Conservation (phyloP, 2,329 filamentous ascomycete genomes). For the Xylariaceae sp. region DNA sequence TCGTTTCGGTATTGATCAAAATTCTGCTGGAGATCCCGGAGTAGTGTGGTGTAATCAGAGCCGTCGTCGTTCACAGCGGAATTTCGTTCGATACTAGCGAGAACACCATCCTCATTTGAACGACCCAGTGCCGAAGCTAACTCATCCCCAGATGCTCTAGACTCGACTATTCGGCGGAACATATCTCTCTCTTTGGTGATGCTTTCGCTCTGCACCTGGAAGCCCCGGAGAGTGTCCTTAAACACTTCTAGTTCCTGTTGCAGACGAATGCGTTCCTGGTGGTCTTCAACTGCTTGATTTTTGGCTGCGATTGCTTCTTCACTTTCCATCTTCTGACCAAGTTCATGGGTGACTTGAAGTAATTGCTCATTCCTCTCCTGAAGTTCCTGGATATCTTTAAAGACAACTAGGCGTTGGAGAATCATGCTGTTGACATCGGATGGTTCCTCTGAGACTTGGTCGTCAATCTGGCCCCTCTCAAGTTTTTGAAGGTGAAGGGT, state of each 20-base stretch:
- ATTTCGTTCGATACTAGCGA: slow-evolving; percentile 63
- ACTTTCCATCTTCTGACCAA: slow-evolving; percentile 88
- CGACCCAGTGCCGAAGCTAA: slow-evolving; percentile 71
- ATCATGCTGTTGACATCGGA: slow-evolving; percentile 89
- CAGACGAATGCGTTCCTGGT: slow-evolving; percentile 73
- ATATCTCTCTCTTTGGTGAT: slow-evolving; percentile 96
- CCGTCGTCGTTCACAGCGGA: slow-evolving; percentile 56
- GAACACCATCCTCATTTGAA: slow-evolving; percentile 64
- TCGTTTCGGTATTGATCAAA: slow-evolving; percentile 91
- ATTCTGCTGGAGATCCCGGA: slow-evolving; percentile 86
- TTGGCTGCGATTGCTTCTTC: slow-evolving; percentile 76
- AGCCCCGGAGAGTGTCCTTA: slow-evolving; percentile 81
- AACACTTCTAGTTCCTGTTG: slow-evolving; percentile 73
- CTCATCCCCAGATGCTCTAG: slow-evolving; percentile 63
- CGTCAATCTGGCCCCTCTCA: slow-evolving; percentile 73
- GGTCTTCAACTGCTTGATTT: slow-evolving; percentile 63
- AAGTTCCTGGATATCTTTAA: slow-evolving; percentile 81
- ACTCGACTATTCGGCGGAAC: slow-evolving; percentile 91
- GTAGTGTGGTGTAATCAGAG: slow-evolving; percentile 71
- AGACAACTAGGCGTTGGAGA: slow-evolving; percentile 84
- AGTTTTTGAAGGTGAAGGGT: slow-evolving; percentile 75
- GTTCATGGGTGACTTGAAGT: slow-evolving; percentile 77
- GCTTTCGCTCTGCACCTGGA: slow-evolving; percentile 83
- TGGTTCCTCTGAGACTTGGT: slow-evolving; percentile 71
- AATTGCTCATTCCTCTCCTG: slow-evolving; percentile 88